Base-by-base conservation (phyloP, 768 basidiomycete genomes). In the Vishniacozyma victoriae region DNA sequence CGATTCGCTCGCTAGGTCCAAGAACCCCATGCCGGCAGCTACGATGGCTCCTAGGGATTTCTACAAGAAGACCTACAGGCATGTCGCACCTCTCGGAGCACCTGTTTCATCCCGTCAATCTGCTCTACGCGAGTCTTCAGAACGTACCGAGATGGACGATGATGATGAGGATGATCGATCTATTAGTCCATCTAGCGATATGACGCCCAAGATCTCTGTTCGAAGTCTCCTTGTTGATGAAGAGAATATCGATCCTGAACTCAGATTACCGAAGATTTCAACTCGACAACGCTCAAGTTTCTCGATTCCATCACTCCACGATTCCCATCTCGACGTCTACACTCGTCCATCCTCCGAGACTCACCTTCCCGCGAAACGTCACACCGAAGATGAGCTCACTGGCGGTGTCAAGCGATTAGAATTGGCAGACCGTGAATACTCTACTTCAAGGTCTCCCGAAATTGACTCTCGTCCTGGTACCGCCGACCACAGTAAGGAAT, bases 41-140 rank as follows among this genome's bases (percentile, higher is more conserved):
- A 65, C 61, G 1, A 41, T 63, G 33, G 61, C 64, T 13, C 60
- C 60, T 13, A 53, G 54, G 20, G 62, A 68, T n/a, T 68, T 58
- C 54, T 60, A 64, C 54, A 62, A 62, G 48, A 68, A 68, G 55
- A 60, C 60, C 1, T 68, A 64, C 31, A 35, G 66, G 25, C 60
- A 64, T 31, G 66, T 68, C 15, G 58, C 60, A 16, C 66, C 66
- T 2, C 56, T 68, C 22, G 62, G 62, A 35, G 55, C 64, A 6
- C 44, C 55, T 18, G 37, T 63, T 11, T 59, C 56, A 2, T 25
- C 46, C 25, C 46, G 55, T 36, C 13, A 18, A 20, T 38, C 44
- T 7, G 9, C 29, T 12, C 19, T 41, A 18, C 37, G 47, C n/a
- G 60, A 57, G 31, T 46, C 40, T 23, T 48, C 58, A 14, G 57